Percentiles rank a stretch among this genome's conserved stretches.
Conservation (phyloP, 192 early-diverging fungal genomes). For the Mortierella claussenii region DNA sequence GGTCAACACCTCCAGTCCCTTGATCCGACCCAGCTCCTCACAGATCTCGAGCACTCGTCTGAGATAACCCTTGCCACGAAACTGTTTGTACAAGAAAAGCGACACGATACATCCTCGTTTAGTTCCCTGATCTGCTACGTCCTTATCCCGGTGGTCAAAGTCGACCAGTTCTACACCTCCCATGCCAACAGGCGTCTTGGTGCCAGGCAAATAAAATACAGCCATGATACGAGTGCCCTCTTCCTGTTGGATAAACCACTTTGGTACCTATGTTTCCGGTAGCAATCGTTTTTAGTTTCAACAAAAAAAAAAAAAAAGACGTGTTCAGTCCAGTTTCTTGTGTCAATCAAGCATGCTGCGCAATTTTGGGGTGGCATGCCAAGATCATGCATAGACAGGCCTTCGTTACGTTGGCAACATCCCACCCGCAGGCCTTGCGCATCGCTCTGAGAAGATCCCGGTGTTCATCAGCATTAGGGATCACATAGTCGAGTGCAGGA, state of each 20-base stretch:
- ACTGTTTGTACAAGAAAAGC: slow-evolving; percentile 43
- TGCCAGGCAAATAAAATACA: slow-evolving; percentile 33
- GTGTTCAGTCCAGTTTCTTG: too few species aligned
- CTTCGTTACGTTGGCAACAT: slow-evolving; percentile 21
- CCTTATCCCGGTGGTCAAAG: slow-evolving; percentile 34
- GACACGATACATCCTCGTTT: slow-evolving; percentile 45
- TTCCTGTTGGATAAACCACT: slow-evolving; percentile 41
- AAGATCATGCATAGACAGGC: too few species aligned
- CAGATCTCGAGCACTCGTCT: slow-evolving; percentile 16
- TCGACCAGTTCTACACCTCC: slow-evolving; percentile 36
- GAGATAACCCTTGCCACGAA: slow-evolving; percentile 32
- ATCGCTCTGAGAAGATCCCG: slow-evolving; percentile 16
- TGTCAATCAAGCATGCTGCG: too few species aligned
- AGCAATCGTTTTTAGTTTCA: too few species aligned
- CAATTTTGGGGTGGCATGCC: too few species aligned
- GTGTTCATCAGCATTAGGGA: slow-evolving; percentile 46
- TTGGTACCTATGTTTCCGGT: slow-evolving; percentile 28
- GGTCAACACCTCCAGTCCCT: slow-evolving; percentile 28
- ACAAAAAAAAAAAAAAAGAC: too few species aligned
- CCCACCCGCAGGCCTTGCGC: slow-evolving; percentile 53
- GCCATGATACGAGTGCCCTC: slow-evolving; percentile 38
- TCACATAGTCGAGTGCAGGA: slow-evolving; percentile 29
- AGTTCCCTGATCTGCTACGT: slow-evolving; percentile 28
- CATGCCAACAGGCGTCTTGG: slow-evolving; percentile 41
- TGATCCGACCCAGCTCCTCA: slow-evolving; percentile 26